Conservation (phyloP, 2,329 filamentous ascomycete species). For the Simplicillium aogashimaense region DNA sequence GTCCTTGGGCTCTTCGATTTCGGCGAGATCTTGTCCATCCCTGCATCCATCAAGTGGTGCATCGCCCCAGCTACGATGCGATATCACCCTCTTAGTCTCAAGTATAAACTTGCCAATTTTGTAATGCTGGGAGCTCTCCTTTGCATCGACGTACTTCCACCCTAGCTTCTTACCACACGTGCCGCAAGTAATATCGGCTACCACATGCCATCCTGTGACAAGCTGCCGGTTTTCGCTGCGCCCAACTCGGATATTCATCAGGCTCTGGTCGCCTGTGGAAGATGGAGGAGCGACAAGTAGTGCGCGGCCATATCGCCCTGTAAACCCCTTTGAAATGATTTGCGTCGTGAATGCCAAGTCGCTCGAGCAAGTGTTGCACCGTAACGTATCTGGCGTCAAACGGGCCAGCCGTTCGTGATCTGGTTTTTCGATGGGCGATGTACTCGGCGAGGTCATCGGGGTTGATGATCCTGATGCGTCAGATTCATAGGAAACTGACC, state of each 20-base stretch:
- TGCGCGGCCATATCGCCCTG: constrained; percentile 53
- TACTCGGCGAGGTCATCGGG: constrained; percentile 17
- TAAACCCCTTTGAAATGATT: constrained; percentile 57
- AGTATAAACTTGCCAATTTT: constrained; percentile 62
- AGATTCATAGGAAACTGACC: constrained; percentile 23
- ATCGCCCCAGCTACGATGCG: constrained; percentile 45
- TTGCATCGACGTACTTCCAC: constrained; percentile 60
- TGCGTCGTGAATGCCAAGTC: constrained; percentile 53
- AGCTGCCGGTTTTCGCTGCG: constrained; percentile 45
- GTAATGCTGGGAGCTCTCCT: constrained; percentile 49
- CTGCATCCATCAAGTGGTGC: constrained; percentile 2
- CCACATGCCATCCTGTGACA: constrained; percentile 52
- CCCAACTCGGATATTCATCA: constrained; percentile 48
- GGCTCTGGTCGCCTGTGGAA: constrained; percentile 15
- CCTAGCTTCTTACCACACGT: constrained; percentile 48
- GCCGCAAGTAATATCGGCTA: constrained; percentile 52
- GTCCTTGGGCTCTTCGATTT: constrained; percentile 5
- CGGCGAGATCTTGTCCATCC: constrained; percentile 13
- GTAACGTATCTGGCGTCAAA: constrained; percentile 42
- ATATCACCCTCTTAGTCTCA: constrained; percentile 48
- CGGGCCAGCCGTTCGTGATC: constrained; percentile 25
- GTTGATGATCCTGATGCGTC: constrained; percentile 11
- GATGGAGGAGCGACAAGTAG: constrained; percentile 42
- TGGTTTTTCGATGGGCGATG: constrained; percentile 12
- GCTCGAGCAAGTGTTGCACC: constrained; percentile 47